phyloP scores from a whole-genome alignment of 345 rosid species.

The Brassica napus region DNA sequence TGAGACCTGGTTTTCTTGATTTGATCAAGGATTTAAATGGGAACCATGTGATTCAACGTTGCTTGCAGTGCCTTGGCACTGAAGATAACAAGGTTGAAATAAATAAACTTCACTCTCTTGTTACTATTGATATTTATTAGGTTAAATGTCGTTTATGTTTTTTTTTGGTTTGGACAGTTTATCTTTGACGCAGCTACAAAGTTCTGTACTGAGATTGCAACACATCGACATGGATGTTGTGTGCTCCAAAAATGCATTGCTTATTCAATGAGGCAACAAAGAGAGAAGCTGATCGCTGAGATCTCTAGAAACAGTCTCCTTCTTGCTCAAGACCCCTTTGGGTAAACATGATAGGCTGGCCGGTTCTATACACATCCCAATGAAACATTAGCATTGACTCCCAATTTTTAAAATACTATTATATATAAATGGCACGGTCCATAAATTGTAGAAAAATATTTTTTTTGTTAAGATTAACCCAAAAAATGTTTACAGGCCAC shows the following conservation, averaged over 20 bases:
- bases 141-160: not conserved
- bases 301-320: conserved; percentile 52
- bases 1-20: conserved; percentile 63
- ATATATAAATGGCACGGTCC: not conserved
- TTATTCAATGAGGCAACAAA: conserved; percentile 49
- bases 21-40: conserved; percentile 73
- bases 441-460: no score
- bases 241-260: conserved; percentile 61
- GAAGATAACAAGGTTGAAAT: conserved; percentile 59
- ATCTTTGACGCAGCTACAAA: conserved; percentile 55
- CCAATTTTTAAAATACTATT: not conserved
- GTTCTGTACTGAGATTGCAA: conserved; percentile 56
- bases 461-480: no score
- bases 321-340: conserved; percentile 59
- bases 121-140: not conserved
- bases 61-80: conserved; percentile 66
- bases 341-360: conserved; percentile 37
- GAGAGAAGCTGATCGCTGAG: conserved; percentile 46
- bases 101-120: not conserved
- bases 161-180: conserved; percentile 36
- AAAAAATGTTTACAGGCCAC: no score
- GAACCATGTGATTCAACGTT: conserved; percentile 77
- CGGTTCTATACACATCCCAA: not conserved
- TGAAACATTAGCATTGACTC: not conserved
- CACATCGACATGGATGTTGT: conserved; percentile 65